These are phyloP conservation scores for Saccharomyces eubayanus DNA, from an alignment of 805 yeast genomes.

Conservation along the genomic window DNA sequence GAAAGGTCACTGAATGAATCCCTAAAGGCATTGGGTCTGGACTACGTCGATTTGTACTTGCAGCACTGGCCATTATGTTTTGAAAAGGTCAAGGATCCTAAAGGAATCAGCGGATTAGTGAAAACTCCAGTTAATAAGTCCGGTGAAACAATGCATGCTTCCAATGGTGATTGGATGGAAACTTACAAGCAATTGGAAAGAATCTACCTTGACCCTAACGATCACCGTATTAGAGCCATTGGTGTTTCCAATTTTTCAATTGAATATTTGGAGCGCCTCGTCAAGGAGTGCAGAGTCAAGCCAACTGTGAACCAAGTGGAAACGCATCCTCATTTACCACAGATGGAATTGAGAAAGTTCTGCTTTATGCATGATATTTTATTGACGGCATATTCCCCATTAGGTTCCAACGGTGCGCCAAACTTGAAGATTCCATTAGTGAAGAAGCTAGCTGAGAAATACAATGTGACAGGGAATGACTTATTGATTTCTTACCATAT, in stretches of 20 bases:
- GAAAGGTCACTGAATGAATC: constrained; percentile 49
- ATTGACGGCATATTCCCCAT: constrained; percentile 52
- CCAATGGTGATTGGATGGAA: constrained; percentile 35
- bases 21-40: constrained; percentile 52
- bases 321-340: constrained; percentile 66
- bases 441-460: constrained; percentile 46
- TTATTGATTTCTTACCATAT: constrained; percentile 58
- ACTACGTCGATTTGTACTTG: constrained; percentile 67
- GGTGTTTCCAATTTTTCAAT: constrained; percentile 52
- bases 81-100: constrained; percentile 20
- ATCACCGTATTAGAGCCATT: constrained; percentile 41
- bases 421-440: constrained; percentile 45
- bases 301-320: constrained; percentile 60
- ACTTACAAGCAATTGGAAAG: constrained; percentile 50
- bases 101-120: constrained; percentile 17
- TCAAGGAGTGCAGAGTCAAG: constrained; percentile 38
- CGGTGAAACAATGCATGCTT: constrained; percentile 30
- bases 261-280: constrained; percentile 33
- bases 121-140: constrained; percentile 29
- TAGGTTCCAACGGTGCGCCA: constrained; percentile 62
- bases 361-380: constrained; percentile 45
- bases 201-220: constrained; percentile 28
- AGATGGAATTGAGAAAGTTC: constrained; percentile 45
- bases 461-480: constrained; percentile 45
- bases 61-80: constrained; percentile 71